Base-by-base conservation (phyloP, 768 basidiomycete species). In the Macrolepiota dolichaula region DNA sequence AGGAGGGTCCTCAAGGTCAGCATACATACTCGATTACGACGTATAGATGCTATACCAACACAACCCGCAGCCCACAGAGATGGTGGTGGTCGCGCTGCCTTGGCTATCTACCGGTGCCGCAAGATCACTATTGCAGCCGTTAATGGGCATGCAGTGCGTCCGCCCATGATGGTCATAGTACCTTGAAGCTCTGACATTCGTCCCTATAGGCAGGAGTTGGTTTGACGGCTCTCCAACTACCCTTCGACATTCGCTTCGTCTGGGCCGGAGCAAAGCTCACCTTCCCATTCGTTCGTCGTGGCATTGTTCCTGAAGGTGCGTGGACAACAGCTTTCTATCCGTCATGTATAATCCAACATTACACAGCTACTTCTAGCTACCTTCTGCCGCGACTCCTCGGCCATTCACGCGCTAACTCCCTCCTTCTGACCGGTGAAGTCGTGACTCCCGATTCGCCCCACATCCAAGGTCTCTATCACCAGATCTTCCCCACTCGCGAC, bases 331-430 rank as follows among this genome's bases (percentile, higher is more conserved):
- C 46, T 38, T n/a, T 11, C 37, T 40, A 51, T 27, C 52, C 9
- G 11, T 22, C 11, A 38, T 4, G 4, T 13, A 17, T 27, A 24
- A n/a, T 5, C 17, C 19, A 9, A 40, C 44, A 15, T 4, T 7
- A 52, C 35, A 24, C 50, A 71, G 71, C 70, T 3, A 67, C 67
- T 46, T 73, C 71, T 2, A 70, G 64, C 40, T 85, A 79, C 66
- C 77, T 85, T 53, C 77, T 85, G n/a, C 84, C 85, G 25, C 77
- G 78, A 19, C 77, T 85, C 37, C 65, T 85, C 19, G 83, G 84
- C 4, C 76, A 79, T 60, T 81, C 84, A 15, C 74, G 78, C 5
- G 81, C 85, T 10, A 75, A 71, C 51, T 77, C 81, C 22, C 75
- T 85, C n/a, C 74, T 85, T 27, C 72, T 85, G 29, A 78, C 79